Conservation (phyloP, 805 yeast species). For the Kluyveromyces aestuarii region DNA sequence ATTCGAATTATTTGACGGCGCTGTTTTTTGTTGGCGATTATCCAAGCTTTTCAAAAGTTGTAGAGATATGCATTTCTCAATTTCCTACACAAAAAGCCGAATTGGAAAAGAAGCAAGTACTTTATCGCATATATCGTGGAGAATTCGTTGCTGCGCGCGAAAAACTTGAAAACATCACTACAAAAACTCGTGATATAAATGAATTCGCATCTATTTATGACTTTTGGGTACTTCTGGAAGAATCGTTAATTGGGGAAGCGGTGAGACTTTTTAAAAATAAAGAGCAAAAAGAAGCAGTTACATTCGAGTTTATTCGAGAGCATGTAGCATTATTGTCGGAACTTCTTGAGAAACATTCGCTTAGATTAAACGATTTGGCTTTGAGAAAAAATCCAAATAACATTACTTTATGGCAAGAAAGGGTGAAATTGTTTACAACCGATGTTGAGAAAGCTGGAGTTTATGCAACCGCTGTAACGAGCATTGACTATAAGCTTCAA, state of each 20-base stretch:
- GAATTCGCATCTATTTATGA: conserved; percentile 63
- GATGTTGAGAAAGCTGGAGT: conserved; percentile 33
- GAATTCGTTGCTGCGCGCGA: conserved; percentile 32
- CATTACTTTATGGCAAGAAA: conserved; percentile 59
- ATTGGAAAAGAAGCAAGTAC: conserved; percentile 39
- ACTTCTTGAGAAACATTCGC: conserved; percentile 46
- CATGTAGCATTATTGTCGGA: conserved; percentile 41
- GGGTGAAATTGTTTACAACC: conserved; percentile 40
- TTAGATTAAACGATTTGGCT: conserved; percentile 57
- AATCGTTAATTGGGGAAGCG: conserved; percentile 29
- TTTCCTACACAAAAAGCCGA: conserved; percentile 55
- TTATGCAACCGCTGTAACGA: conserved; percentile 55
- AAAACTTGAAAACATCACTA: conserved; percentile 41
- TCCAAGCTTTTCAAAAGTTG: conserved; percentile 10
- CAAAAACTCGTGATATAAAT: conserved; percentile 38
- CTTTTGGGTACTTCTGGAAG: conserved; percentile 52
- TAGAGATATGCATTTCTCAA: conserved; percentile 27
- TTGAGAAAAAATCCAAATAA: conserved; percentile 53
- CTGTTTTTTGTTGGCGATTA: conserved; percentile 1
- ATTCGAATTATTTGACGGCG: conserved; percentile 1
- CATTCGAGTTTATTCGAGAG: conserved; percentile 3
- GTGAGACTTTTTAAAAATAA: conserved; percentile 6
- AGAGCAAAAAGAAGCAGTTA: conserved; percentile 8
- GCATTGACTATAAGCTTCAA: conserved; percentile 51
- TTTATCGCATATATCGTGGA: conserved; percentile 7